Conservation (phyloP, 2,329 filamentous ascomycete genomes). For the Penicillium sp. region DNA sequence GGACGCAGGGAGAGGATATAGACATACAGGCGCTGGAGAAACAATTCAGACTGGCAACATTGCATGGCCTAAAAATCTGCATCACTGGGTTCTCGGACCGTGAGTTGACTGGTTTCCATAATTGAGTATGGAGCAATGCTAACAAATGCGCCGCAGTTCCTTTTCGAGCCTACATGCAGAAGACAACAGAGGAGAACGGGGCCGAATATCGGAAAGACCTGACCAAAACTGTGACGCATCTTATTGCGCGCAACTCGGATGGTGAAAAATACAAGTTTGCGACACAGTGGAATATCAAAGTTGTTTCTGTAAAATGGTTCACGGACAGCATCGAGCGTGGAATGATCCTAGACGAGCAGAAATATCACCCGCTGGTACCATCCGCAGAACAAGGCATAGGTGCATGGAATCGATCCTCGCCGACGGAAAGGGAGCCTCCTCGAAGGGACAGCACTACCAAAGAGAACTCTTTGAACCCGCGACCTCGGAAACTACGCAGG, state of each 20-base stretch:
- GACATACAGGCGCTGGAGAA: conserved; percentile 68
- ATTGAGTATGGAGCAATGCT: conserved; percentile 9
- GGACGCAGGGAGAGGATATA: conserved; percentile 75
- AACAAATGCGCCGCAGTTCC: conserved; percentile 44
- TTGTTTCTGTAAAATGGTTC: conserved; percentile 83
- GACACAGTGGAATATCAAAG: conserved; percentile 73
- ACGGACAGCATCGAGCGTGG: conserved; percentile 76
- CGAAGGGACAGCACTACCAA: conserved; percentile 30
- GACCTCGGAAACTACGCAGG: conserved; percentile 78
- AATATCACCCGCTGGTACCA: conserved; percentile 74
- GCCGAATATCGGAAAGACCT: conserved; percentile 85
- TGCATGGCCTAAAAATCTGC: conserved; percentile 59
- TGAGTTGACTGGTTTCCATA: conserved; percentile 34
- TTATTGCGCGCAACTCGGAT: conserved; percentile 73
- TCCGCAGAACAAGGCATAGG: conserved; percentile 69
- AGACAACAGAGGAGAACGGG: conserved; percentile 66
- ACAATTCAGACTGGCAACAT: conserved; percentile 46
- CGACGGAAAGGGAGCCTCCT: conserved; percentile 12
- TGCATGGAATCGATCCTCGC: conserved; percentile 63
- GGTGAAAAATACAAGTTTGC: conserved; percentile 91
- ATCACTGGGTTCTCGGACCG: conserved; percentile 68
- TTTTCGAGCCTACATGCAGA: conserved; percentile 68
- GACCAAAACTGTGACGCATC: conserved; percentile 79
- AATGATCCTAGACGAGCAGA: conserved; percentile 85
- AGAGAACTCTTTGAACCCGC: conserved; percentile 52